Evolutionary conservation across 257 asterid genomes (phyloP).

Genomic region (Nicotiana knightiana): DNA sequence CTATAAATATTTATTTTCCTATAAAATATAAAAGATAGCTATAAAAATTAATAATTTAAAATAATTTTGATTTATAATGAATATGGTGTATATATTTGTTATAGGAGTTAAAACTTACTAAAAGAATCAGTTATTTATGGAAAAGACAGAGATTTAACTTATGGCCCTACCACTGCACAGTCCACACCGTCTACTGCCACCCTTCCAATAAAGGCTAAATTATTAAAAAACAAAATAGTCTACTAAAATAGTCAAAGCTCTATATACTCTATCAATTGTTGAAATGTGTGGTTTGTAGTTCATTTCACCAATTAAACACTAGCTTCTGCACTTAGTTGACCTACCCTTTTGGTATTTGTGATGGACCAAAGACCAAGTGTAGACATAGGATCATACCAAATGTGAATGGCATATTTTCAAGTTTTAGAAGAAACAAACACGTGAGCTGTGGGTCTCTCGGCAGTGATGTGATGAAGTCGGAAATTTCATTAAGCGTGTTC

Average conservation of each 20-base stretch:
- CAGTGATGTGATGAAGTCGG: too few relatives aligned
- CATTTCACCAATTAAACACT: conserved; percentile 1
- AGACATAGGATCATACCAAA: neutral
- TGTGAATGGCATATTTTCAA: neutral
- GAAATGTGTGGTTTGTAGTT: neutral
- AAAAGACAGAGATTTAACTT: too few relatives aligned
- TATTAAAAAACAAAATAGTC: neutral
- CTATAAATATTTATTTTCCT: too few relatives aligned
- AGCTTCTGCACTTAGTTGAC: neutral
- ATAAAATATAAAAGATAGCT: too few relatives aligned
- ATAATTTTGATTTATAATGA: too few relatives aligned
- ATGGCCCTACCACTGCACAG: neutral
- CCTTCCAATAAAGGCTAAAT: neutral
- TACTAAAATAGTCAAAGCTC: neutral
- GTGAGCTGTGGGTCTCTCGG: too few relatives aligned
- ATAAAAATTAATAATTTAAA: too few relatives aligned
- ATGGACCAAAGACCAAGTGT: conserved; percentile 3
- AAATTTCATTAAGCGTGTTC: too few relatives aligned
- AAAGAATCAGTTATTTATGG: too few relatives aligned
- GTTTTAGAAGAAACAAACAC: neutral
- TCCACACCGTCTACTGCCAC: neutral
- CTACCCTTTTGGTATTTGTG: neutral
- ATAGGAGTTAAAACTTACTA: too few relatives aligned
- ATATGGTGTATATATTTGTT: too few relatives aligned
- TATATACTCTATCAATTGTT: neutral